phyloP scores from a whole-genome alignment of 495 filamentous ascomycete genomes.

The Podospora bellae-mahoneyi region DNA sequence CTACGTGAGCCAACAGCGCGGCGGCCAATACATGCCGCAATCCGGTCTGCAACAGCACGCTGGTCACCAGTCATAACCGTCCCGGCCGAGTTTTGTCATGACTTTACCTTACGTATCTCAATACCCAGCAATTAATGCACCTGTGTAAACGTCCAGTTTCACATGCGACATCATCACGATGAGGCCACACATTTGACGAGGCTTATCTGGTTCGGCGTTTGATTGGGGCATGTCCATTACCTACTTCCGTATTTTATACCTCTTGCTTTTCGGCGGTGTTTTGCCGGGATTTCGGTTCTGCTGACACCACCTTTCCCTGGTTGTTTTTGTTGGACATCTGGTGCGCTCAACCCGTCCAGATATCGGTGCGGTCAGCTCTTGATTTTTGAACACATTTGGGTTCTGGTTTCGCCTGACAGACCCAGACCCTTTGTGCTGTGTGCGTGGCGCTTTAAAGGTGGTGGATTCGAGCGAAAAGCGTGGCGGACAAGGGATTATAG shows the following conservation, averaged over 20 bases:
- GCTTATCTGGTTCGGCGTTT: constrained; percentile 32
- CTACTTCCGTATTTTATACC: constrained; percentile 29
- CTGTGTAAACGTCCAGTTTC: constrained; percentile 41
- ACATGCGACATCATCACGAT: constrained; percentile 26
- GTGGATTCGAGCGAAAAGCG: background rate
- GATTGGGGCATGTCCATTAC: constrained; percentile 28
- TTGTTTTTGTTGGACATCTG: constrained; percentile 1
- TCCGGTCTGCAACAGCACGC: constrained; percentile 54
- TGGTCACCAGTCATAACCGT: constrained; percentile 49
- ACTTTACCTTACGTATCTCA: constrained; percentile 38
- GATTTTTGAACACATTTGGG: background rate
- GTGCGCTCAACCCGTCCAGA: background rate
- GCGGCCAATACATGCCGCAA: constrained; percentile 52
- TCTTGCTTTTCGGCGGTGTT: constrained; percentile 18
- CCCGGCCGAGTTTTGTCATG: constrained; percentile 21
- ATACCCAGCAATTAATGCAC: constrained; percentile 53
- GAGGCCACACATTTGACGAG: constrained; percentile 24
- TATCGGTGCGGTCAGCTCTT: background rate
- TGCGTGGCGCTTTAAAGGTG: background rate
- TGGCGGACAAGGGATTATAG: constrained; percentile 3
- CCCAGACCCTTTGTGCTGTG: background rate
- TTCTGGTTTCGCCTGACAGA: background rate
- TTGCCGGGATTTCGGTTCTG: constrained; percentile 16
- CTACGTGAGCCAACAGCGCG: constrained; percentile 54
- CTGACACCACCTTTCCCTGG: constrained; percentile 13